These are phyloP conservation scores for Eucalyptus brandiana DNA, from an alignment of 345 rosid genomes.

Conservation along the genomic window DNA sequence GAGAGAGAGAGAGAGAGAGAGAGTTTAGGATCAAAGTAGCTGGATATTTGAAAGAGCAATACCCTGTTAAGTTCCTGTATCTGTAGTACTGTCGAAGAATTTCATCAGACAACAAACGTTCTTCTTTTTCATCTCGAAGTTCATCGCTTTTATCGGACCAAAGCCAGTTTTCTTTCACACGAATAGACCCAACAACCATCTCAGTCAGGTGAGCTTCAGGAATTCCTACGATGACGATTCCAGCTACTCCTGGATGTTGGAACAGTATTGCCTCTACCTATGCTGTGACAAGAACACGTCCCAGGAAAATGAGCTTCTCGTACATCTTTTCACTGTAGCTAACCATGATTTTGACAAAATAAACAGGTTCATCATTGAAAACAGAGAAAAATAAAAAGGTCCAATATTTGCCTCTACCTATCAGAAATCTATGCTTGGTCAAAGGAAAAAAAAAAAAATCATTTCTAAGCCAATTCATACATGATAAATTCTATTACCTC, in stretches of 20 bases:
- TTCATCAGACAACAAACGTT: slow-evolving; percentile 28
- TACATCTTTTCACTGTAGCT: too few relatives aligned
- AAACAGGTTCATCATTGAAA: too few relatives aligned
- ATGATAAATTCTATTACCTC: slow-evolving; percentile 29
- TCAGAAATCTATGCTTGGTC: background rate
- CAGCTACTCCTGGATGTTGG: slow-evolving; percentile 51
- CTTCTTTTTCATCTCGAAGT: background rate
- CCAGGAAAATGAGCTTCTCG: accelerated
- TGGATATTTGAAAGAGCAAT: background rate
- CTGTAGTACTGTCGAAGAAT: slow-evolving; percentile 33
- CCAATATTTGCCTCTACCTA: background rate
- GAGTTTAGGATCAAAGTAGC: background rate
- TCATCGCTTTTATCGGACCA: slow-evolving; percentile 32
- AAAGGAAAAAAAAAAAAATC: background rate
- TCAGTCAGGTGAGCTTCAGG: slow-evolving; percentile 52
- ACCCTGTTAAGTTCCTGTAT: slow-evolving; percentile 53
- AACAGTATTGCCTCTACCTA: slow-evolving; percentile 57
- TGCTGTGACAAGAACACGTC: background rate
- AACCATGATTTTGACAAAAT: too few relatives aligned
- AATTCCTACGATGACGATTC: slow-evolving; percentile 47
- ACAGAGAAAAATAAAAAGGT: too few relatives aligned
- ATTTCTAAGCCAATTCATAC: background rate
- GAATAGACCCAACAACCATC: slow-evolving; percentile 67
- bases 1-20: background rate
- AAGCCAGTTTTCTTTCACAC: slow-evolving; percentile 44